Conservation (phyloP, 164 flowering plant species). For the Sextonia rubra region DNA sequence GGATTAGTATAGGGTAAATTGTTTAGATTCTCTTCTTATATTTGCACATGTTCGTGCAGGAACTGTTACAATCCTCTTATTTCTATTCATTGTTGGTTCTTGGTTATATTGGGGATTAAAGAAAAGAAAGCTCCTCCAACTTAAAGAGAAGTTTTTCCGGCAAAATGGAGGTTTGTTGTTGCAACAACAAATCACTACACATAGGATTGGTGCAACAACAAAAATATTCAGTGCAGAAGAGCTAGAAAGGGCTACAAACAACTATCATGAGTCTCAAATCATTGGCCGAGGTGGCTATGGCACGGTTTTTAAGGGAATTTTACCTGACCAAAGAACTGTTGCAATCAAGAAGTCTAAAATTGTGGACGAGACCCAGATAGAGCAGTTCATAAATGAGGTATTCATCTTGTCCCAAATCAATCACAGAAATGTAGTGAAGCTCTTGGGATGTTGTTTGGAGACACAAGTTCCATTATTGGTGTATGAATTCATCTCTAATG, state of each 20-base stretch:
- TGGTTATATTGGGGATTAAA: no score
- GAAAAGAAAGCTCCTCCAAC: no score
- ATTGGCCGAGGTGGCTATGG: constrained; percentile 16
- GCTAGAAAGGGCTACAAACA: constrained; percentile 1
- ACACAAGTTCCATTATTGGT: constrained; percentile 13
- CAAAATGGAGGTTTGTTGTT: no score
- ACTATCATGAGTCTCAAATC: not conserved
- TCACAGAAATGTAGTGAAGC: constrained; percentile 16
- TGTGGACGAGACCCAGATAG: constrained; percentile 8
- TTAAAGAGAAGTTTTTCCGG: no score
- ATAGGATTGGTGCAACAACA: no score
- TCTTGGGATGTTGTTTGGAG: constrained; percentile 21
- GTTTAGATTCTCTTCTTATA: no score
- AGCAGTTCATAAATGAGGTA: constrained; percentile 21
- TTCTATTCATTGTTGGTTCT: no score
- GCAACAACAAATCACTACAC: no score
- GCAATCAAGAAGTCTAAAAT: constrained; percentile 17
- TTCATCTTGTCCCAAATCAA: constrained; percentile 14
- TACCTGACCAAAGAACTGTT: constrained; percentile 9
- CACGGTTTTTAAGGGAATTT: constrained; percentile 17
- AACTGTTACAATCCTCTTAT: no score
- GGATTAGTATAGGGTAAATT: no score
- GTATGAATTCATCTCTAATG: constrained; percentile 10
- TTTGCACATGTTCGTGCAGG: no score
- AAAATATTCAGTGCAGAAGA: not conserved